Base-by-base conservation (phyloP, 805 yeast species). In the Priceomyces melissophilus region DNA sequence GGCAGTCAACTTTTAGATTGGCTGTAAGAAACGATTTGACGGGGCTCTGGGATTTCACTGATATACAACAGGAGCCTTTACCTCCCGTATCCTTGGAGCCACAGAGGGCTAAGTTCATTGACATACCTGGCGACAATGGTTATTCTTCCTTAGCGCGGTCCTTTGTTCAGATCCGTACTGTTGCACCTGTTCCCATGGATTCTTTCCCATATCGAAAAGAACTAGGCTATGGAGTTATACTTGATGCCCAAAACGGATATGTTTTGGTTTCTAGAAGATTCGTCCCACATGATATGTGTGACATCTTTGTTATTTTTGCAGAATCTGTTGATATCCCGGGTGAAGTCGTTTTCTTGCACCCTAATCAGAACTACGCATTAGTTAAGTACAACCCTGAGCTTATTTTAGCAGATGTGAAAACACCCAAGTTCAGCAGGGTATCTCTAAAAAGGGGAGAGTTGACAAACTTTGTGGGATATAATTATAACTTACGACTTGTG, bases 271-370 rank as follows among this genome's bases (percentile, higher is more conserved):
- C 96, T 2, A 73, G 96, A 45, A 72, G 81, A 43, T 71, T 77
- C 40, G 87, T 89, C 17, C 95, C 96, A 6, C 95, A 88, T 63
- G 95, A 86, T 50, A 61, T 83, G 50, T 72, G 82, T 49, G 96
- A 90, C 59, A 73, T 89, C 16, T 71, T 78, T 36, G 74, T 90
- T 14, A 81, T 90, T 2, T 78, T 90, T 55, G 96, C 96, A 3
- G 96, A 90, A 47, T 84, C 95, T 1, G 78, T 87, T 15, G 79
- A 82, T 48, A 75, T 89, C 10, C 87, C 95, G 0, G 96, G 84
- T 1, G 72, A 79, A 47, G 93, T 89, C 17, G 81, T 81, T 15
- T 90, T 88, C 52, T 66, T 87, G 54, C 96, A 89, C 57, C 96
- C 97, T 27, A 79, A 87, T 29, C 87, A 84, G 51, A 89, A 89